phyloP scores from a whole-genome alignment of 768 basidiomycete species.

The Boletus fagicola region DNA sequence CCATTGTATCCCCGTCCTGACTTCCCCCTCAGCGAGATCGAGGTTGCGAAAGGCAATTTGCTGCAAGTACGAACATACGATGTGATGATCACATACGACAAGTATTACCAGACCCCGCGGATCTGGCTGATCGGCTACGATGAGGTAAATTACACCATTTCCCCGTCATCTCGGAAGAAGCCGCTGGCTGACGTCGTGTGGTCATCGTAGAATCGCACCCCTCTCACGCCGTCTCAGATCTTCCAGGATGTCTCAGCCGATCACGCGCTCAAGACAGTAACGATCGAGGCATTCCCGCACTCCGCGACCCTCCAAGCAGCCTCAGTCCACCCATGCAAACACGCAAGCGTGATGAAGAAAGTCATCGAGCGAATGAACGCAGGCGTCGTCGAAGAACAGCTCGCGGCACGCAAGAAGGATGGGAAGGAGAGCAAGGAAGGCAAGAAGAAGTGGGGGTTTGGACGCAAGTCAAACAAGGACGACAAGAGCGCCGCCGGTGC shows the following conservation, averaged over 20 bases:
- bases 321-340: slow-evolving; percentile 97
- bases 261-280: slow-evolving; percentile 97
- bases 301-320: slow-evolving; percentile 81
- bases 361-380: slow-evolving; percentile 98
- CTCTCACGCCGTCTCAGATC: slow-evolving; percentile 85
- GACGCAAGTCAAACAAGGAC: slow-evolving; percentile 65
- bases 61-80: slow-evolving; percentile 98
- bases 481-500: slow-evolving; percentile 36
- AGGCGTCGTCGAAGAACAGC: slow-evolving; percentile 78
- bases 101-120: slow-evolving; percentile 98
- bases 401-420: slow-evolving; percentile 57
- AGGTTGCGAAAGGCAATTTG: slow-evolving; percentile 75
- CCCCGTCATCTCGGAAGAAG: not conserved
- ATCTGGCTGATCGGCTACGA: slow-evolving; percentile 98
- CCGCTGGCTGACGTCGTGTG: not conserved
- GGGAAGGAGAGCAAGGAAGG: slow-evolving; percentile 47
- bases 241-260: slow-evolving; percentile 98
- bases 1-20: not conserved
- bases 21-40: slow-evolving; percentile 46
- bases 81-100: slow-evolving; percentile 99
- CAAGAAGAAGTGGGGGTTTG: slow-evolving; percentile 85
- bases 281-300: slow-evolving; percentile 98
- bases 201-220: slow-evolving; percentile 69
- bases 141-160: slow-evolving; percentile 57
- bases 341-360: slow-evolving; percentile 99